Percentiles rank a stretch among this genome's conserved stretches.
These are phyloP conservation scores for Physaria fendleri DNA, from an alignment of 345 rosid species.

Conservation along the genomic window DNA sequence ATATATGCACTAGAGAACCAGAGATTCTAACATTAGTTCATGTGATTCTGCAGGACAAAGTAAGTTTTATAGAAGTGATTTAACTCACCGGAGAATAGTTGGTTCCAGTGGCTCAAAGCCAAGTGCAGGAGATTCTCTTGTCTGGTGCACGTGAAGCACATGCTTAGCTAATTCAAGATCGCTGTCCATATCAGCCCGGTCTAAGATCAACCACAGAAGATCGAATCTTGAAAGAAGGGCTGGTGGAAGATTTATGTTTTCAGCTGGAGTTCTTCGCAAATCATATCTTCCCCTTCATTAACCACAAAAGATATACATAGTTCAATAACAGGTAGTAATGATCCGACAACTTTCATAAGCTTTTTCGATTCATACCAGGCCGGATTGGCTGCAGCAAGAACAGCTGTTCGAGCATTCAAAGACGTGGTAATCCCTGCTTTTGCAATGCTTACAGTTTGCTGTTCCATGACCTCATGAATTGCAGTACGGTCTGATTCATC, in stretches of 20 bases:
- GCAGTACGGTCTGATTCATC: conserved; percentile 98
- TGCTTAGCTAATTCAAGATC: conserved; percentile 97
- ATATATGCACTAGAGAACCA: conserved; percentile 64
- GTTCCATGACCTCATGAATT: conserved; percentile 99
- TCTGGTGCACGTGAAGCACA: conserved; percentile 86
- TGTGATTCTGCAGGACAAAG: background rate
- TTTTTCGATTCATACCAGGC: conserved; percentile 54
- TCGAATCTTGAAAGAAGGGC: conserved; percentile 95
- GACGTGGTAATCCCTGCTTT: conserved; percentile 99
- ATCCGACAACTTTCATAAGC: background rate
- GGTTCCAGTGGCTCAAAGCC: conserved; percentile 91
- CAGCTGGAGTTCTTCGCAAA: conserved; percentile 90
- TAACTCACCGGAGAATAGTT: conserved; percentile 64
- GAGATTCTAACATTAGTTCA: conserved; percentile 12
- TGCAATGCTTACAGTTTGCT: conserved; percentile 99
- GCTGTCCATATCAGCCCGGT: conserved; percentile 93
- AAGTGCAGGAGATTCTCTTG: conserved; percentile 83
- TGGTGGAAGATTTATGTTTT: conserved; percentile 94
- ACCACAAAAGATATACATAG: conserved; percentile 12
- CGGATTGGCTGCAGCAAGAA: conserved; percentile 99
- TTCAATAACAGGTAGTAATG: conserved; percentile 9
- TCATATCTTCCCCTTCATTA: conserved; percentile 90
- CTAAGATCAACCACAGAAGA: conserved; percentile 91
- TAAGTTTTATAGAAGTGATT: background rate
- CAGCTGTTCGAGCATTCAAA: conserved; percentile 91